Conservation (phyloP, 176 grass and related monocot species). For the Musa beccarii region DNA sequence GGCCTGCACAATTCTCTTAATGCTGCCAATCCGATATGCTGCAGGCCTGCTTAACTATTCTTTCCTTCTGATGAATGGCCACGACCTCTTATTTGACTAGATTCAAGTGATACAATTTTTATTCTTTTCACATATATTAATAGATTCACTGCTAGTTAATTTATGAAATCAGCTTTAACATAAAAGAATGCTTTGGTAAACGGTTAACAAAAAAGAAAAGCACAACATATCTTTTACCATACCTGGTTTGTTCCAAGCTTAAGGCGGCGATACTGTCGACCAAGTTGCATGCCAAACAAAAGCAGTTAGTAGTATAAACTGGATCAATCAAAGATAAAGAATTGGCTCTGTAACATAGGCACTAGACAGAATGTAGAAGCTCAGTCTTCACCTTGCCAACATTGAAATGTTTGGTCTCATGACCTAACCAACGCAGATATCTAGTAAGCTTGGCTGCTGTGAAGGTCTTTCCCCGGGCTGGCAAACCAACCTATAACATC, state of each 20-base stretch:
- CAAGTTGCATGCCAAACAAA: constrained; percentile 24
- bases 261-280: constrained; percentile 73
- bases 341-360: neutral
- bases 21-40: no score
- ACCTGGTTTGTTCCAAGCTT: constrained; percentile 97
- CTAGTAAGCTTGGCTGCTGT: constrained; percentile 97
- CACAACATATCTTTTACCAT: neutral
- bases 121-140: no score
- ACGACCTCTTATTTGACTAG: no score
- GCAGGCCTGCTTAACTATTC: no score
- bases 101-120: no score
- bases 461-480: constrained; percentile 96
- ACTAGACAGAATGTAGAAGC: constrained; percentile 17
- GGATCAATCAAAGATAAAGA: constrained; percentile 14
- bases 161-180: no score
- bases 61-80: no score
- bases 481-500: constrained; percentile 67
- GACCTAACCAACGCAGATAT: constrained; percentile 97
- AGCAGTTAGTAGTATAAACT: constrained; percentile 13
- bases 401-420: constrained; percentile 99
- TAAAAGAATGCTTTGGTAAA: neutral
- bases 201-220: neutral
- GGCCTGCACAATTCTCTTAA: no score
- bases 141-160: no score
- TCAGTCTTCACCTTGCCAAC: constrained; percentile 75